Evolutionary conservation across 768 basidiomycete species (phyloP), one percentile per base, ranked within the genome.

Genomic region (Tylopilus balloui): DNA sequence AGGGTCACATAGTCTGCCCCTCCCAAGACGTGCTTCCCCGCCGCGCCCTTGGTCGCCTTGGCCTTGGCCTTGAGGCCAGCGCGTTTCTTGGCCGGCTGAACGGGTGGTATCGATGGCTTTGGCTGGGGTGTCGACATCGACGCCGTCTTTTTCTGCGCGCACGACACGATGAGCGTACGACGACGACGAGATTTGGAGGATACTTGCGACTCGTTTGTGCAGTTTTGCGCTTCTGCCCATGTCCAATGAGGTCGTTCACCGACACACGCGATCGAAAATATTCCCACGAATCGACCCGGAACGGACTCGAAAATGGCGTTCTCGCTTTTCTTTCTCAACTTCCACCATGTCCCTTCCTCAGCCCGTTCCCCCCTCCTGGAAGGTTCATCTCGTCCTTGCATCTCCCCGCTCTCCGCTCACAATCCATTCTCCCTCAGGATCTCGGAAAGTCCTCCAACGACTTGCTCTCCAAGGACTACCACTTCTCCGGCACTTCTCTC

Each of bases 371-470:
- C 93, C 92, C 50, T 92, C 90, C 65, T 96, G 92, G 92, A 94
- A 94, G 84, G 92, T 86, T 58, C 29, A 14, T 47, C 14, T 10
- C 20, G 5, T 40, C 20, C 13, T 9, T 19, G 14, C 17, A 10
- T 23, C 10, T 5, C 38, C 6, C 9, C 8, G 36, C 4, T 9
- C n/a, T 21, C 24, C 11, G 24, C 36, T 53, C 48, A 53, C 58
- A 15, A 1, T n/a, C 3, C 42, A 12, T 7, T 27, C n/a, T 17
- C 14, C 31, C 56, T 24, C 59, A 92, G 90, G 90, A 92, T 71
- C 85, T 92, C 60, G 95, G 95, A 73, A 98, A 97, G 82, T 93
- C 92, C 58, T 91, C 92, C 72, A 90, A 84, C 64, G 95, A 98
- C 81, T 74, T 98, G 55, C 78, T 99, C 61, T 77, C 78, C 69